Evolutionary conservation across 202 grass and related monocot species (phyloP).

Genomic region (Setaria viridis): DNA sequence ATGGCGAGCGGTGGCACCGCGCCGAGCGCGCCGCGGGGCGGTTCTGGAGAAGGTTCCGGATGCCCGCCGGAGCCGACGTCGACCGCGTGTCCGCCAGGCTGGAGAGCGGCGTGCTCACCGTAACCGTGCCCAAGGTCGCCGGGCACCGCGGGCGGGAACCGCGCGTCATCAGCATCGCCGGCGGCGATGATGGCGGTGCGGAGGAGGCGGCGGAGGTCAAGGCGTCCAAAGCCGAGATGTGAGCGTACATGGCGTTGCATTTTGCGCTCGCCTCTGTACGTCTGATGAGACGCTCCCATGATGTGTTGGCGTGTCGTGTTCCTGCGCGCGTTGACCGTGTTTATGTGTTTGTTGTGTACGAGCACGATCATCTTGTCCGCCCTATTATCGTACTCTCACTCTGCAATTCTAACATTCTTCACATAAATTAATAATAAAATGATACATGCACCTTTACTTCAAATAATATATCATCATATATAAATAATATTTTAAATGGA

Average conservation of each 20-base stretch:
- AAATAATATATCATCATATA: no score
- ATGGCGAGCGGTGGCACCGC: conserved; percentile 51
- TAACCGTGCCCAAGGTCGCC: conserved; percentile 56
- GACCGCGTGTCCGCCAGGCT: conserved; percentile 37
- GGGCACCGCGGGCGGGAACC: conserved; percentile 51
- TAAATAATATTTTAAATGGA: no score
- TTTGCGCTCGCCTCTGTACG: no score
- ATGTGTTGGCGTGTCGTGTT: no score
- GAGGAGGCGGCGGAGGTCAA: conserved; percentile 42
- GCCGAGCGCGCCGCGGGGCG: conserved; percentile 40
- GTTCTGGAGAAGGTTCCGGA: conserved; percentile 55
- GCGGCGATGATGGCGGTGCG: neutral
- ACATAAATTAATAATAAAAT: no score
- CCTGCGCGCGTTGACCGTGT: no score
- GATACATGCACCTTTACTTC: no score
- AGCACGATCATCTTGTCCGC: no score
- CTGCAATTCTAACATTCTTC: no score
- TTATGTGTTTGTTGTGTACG: no score
- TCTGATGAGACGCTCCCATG: no score
- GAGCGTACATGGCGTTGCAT: neutral
- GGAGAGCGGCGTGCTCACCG: conserved; percentile 55
- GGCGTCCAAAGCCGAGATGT: conserved; percentile 46
- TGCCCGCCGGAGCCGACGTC: conserved; percentile 48
- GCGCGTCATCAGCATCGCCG: conserved; percentile 53
- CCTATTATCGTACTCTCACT: no score